Base-by-base conservation (phyloP, 2,329 filamentous ascomycete genomes). In the Macrophomina tecta region DNA sequence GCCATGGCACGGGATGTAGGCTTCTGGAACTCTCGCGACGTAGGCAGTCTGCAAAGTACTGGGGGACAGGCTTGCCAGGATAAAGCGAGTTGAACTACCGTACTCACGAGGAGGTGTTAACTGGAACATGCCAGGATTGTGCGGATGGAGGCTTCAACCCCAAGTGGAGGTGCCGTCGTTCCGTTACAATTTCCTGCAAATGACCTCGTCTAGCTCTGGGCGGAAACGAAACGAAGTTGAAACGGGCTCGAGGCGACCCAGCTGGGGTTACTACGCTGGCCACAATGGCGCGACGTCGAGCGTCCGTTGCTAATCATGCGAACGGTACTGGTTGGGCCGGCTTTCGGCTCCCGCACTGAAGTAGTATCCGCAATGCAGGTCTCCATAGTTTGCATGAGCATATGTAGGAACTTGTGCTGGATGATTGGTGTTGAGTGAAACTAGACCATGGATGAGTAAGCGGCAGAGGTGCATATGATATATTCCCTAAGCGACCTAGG, bases 401-500 rank as follows among this genome's bases (percentile, higher is more conserved):
- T 45, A 65, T 65, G 63, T 65, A 65, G 63, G 63, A 65, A 65
- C 63, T 65, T 51, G 51, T 56, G 42, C 49, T 36, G 32, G n/a
- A 56, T 65, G 63, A 65, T 65, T 65, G 63, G 63, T 36, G 40
- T 28, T 6, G 40, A 30, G 38, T 65, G 63, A 56, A 30, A 65
- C 63, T 46, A 48, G 63, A 42, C 32, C 34, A n/a, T 55, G 51
- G 51, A 51, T 65, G 63, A 65, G 63, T 65, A 65, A 65, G 63
- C 63, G 32, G 16, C 40, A n/a, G 16, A 48, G 56, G 63, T 56
- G 63, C 58, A 62, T 62, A 62, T 62, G 58, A 61, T 61, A 36
- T 18, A 34, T 61, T 61, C 56, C 30, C 30, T 36, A 61, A 49
- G 56, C 42, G 48, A 9, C 56, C 56, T 61, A 61, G 42, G n/a